Conservation (phyloP, 495 filamentous ascomycete genomes). For the Rhizodiscina lignyota region DNA sequence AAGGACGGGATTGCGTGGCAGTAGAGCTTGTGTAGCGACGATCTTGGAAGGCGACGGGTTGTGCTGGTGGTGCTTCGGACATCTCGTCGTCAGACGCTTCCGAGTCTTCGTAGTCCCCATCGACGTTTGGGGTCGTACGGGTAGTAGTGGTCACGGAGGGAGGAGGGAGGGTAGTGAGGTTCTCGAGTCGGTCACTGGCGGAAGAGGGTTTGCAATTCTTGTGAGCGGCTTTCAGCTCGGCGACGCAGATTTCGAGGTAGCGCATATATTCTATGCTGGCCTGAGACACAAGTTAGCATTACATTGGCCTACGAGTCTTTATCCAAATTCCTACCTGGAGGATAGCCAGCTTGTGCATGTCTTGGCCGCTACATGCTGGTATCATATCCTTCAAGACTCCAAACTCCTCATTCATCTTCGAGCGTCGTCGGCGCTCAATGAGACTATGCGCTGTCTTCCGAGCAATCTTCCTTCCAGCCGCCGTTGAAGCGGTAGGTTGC, state of each 20-base stretch:
- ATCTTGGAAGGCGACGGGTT: slow-evolving; percentile 17
- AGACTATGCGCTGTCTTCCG: slow-evolving; percentile 92
- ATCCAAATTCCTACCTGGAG: slow-evolving; percentile 48
- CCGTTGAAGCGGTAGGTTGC: slow-evolving; percentile 46
- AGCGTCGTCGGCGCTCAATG: slow-evolving; percentile 78
- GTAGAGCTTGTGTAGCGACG: slow-evolving; percentile 5
- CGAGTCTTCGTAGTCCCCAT: slow-evolving; percentile 11
- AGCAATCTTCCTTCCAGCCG: slow-evolving; percentile 78
- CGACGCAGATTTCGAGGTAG: slow-evolving; percentile 81
- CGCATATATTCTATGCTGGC: slow-evolving; percentile 93
- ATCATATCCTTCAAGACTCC: slow-evolving; percentile 87
- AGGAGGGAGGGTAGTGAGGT: neutral
- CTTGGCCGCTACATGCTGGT: slow-evolving; percentile 74
- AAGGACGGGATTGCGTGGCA: neutral
- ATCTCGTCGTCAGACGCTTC: slow-evolving; percentile 20
- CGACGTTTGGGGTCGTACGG: neutral
- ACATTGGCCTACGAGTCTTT: neutral
- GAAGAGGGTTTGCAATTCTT: neutral
- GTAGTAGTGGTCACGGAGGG: neutral
- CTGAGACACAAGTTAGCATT: slow-evolving; percentile 25
- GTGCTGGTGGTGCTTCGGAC: slow-evolving; percentile 9
- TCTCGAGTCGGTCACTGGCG: slow-evolving; percentile 1
- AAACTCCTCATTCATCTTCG: slow-evolving; percentile 99
- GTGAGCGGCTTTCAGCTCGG: slow-evolving; percentile 55
- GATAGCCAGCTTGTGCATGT: slow-evolving; percentile 98